Conservation (phyloP, 1,284 basidiomycete genomes). For the Bondarzewia mesenterica region DNA sequence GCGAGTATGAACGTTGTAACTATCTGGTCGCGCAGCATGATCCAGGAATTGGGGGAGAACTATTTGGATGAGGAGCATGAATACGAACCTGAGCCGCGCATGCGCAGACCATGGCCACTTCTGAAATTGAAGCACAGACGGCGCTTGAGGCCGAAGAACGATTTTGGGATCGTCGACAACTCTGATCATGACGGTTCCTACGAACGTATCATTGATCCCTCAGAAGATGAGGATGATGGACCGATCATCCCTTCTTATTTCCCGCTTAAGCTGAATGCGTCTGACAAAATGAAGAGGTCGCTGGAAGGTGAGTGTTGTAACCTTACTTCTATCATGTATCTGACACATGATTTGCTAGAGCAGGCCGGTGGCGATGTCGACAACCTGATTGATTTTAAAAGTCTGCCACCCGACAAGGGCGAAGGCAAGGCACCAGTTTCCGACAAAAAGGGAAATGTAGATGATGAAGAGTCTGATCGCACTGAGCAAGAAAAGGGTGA, state of each 20-base stretch:
- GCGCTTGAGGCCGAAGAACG: not conserved
- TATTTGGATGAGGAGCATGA: slow-evolving; percentile 12
- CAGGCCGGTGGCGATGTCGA: too few relatives aligned
- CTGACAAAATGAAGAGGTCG: not conserved
- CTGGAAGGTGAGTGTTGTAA: too few relatives aligned
- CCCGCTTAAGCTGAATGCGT: not conserved
- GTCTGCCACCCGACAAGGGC: too few relatives aligned
- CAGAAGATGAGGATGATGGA: not conserved
- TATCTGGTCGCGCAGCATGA: slow-evolving; percentile 27
- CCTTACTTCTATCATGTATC: too few relatives aligned
- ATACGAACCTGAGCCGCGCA: slow-evolving; percentile 14
- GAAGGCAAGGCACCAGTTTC: too few relatives aligned
- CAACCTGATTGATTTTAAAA: too few relatives aligned
- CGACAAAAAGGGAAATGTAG: too few relatives aligned
- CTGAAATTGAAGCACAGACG: slow-evolving; percentile 13
- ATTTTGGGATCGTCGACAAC: slow-evolving; percentile 2
- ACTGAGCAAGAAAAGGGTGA: not conserved
- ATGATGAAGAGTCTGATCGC: not conserved
- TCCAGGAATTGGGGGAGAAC: slow-evolving; percentile 23
- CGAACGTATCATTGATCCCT: not conserved
- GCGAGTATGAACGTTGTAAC: slow-evolving; percentile 18
- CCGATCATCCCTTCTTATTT: not conserved
- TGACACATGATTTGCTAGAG: too few relatives aligned
- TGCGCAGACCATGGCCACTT: slow-evolving; percentile 15
- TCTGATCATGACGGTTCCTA: slow-evolving; percentile 6